These are phyloP conservation scores for Cinchona pubescens DNA, from an alignment of 257 asterid genomes.

Conservation along the genomic window DNA sequence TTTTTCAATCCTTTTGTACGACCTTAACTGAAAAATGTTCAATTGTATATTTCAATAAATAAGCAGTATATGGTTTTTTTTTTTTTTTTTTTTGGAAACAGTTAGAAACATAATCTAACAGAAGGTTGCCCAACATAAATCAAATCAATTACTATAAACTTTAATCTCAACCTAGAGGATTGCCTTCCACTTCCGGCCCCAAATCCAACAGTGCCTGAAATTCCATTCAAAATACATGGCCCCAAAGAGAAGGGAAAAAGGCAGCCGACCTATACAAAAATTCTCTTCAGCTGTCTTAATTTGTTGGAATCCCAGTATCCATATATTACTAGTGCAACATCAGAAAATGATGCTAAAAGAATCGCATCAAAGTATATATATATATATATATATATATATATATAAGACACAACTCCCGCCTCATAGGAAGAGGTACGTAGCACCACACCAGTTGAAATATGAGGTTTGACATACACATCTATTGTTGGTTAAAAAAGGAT, in stretches of 20 bases:
- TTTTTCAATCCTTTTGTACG: too few species aligned
- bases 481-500: not conserved
- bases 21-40: too few species aligned
- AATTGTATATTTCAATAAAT: too few species aligned
- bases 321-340: not conserved
- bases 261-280: not conserved
- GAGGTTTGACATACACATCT: not conserved
- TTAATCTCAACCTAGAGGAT: not conserved
- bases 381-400: too few species aligned
- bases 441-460: not conserved
- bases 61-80: too few species aligned
- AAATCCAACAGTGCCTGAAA: not conserved
- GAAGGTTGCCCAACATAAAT: too few species aligned
- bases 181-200: not conserved
- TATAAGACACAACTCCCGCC: not conserved
- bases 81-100: too few species aligned
- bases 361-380: constrained; percentile 2
- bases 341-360: constrained; percentile 6
- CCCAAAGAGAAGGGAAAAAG: not conserved
- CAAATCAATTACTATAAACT: too few species aligned
- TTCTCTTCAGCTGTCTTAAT: not conserved
- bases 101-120: too few species aligned
- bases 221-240: not conserved
- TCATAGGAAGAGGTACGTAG: not conserved
- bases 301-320: too few species aligned